Evolutionary conservation across 306 rosid species (phyloP).

Genomic region (Dalbergia cultrata): DNA sequence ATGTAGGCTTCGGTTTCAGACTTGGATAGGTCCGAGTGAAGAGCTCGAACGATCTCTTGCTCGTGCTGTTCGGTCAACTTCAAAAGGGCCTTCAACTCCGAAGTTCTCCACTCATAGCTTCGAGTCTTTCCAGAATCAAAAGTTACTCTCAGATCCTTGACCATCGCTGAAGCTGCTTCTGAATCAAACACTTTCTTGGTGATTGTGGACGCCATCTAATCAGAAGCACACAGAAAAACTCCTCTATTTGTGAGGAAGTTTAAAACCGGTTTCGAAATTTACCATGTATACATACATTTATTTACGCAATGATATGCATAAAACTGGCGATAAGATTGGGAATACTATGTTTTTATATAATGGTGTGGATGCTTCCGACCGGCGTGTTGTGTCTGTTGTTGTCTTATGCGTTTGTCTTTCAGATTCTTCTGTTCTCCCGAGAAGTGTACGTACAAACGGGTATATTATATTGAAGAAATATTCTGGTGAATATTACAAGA

Average conservation of each 20-base stretch:
- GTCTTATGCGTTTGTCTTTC: neutral
- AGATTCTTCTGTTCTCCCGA: neutral
- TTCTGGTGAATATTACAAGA: too few species aligned
- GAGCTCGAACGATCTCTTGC: slow-evolving; percentile 54
- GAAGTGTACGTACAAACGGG: neutral
- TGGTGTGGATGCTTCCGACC: neutral
- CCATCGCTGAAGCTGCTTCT: slow-evolving; percentile 52
- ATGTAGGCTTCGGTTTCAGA: slow-evolving; percentile 51
- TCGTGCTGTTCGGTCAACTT: slow-evolving; percentile 49
- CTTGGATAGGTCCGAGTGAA: slow-evolving; percentile 62
- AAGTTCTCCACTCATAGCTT: slow-evolving; percentile 65
- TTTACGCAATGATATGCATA: neutral
- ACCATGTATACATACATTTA: neutral
- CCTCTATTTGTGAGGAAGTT: neutral
- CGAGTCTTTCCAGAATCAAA: slow-evolving; percentile 58
- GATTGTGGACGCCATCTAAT: slow-evolving; percentile 28
- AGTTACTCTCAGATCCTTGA: slow-evolving; percentile 51
- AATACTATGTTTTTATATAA: too few species aligned
- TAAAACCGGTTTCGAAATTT: neutral
- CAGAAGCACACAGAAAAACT: neutral
- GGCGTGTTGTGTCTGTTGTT: neutral
- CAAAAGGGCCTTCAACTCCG: slow-evolving; percentile 58
- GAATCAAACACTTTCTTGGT: slow-evolving; percentile 44
- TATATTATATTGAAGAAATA: neutral
- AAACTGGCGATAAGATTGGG: too few species aligned